A percentile compares a stretch with the other conserved stretches of the same genome.
phyloP scores from a whole-genome alignment of 2,329 filamentous ascomycete species.

The Aspergillus terreus region DNA sequence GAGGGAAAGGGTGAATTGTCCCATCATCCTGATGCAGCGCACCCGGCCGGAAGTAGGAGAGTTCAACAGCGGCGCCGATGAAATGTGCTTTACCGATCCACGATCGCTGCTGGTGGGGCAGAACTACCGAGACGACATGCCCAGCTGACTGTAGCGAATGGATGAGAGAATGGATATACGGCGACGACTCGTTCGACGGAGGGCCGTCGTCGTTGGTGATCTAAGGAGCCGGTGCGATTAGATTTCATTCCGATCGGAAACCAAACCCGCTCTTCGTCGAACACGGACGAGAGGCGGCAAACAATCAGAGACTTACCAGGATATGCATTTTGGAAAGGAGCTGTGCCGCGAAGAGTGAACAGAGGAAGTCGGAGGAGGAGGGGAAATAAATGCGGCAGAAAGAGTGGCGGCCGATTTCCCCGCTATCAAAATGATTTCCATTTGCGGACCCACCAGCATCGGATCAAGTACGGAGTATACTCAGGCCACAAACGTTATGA shows the following conservation, averaged over 20 bases:
- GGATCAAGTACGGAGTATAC: neutral
- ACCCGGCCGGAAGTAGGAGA: slow-evolving; percentile 73
- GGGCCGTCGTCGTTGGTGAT: slow-evolving; percentile 73
- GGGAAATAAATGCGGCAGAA: slow-evolving; percentile 13
- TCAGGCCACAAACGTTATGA: neutral
- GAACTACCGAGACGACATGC: slow-evolving; percentile 84
- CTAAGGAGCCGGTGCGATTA: slow-evolving; percentile 20
- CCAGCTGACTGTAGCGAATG: slow-evolving; percentile 68
- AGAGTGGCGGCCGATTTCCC: slow-evolving; percentile 6
- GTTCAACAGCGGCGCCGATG: slow-evolving; percentile 81
- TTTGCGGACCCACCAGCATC: slow-evolving; percentile 11
- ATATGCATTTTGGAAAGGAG: slow-evolving; percentile 45
- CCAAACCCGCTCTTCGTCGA: neutral
- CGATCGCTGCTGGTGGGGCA: slow-evolving; percentile 86
- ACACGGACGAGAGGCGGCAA: neutral
- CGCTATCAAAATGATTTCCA: slow-evolving; percentile 14
- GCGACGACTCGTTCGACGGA: slow-evolving; percentile 71
- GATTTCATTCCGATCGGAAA: neutral
- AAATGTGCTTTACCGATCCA: slow-evolving; percentile 99
- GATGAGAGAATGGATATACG: slow-evolving; percentile 74
- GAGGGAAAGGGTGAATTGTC: slow-evolving; percentile 60
- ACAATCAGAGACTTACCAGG: slow-evolving; percentile 37
- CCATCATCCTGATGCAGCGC: slow-evolving; percentile 62
- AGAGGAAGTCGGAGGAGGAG: slow-evolving; percentile 11
- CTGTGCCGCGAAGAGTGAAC: slow-evolving; percentile 4